A percentile compares a stretch with the other conserved stretches of the same genome.
phyloP scores from a whole-genome alignment of 2,329 filamentous ascomycete genomes.

The Chrysosporium keratinophilum region DNA sequence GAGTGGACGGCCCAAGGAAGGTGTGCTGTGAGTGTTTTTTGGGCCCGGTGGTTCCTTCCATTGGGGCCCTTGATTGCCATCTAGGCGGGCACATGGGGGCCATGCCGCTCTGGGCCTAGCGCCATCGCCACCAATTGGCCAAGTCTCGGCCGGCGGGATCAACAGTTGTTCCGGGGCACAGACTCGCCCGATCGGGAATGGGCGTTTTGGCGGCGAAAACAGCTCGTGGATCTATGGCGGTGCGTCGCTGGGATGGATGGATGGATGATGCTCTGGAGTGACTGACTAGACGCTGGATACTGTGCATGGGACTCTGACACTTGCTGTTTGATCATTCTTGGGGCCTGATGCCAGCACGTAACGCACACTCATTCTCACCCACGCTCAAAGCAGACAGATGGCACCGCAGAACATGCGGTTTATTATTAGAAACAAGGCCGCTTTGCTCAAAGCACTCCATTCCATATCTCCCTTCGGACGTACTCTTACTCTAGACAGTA shows the following conservation, averaged over 20 bases:
- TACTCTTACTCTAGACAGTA: no score
- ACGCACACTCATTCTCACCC: background rate
- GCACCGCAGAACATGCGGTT: background rate
- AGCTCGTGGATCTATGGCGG: no score
- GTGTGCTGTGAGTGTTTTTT: background rate
- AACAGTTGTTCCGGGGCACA: background rate
- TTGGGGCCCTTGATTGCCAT: conserved; percentile 1
- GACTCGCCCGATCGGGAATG: no score
- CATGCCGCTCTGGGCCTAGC: conserved; percentile 1
- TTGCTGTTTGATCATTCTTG: no score
- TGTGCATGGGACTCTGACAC: no score
- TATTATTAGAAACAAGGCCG: background rate
- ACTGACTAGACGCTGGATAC: no score
- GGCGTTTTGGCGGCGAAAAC: no score
- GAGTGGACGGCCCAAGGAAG: background rate
- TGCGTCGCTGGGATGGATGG: no score
- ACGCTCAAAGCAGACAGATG: background rate
- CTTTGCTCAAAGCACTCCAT: background rate
- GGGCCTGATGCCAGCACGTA: no score
- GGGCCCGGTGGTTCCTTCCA: background rate
- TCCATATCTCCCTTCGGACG: no score
- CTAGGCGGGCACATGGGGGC: background rate
- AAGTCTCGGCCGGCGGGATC: background rate
- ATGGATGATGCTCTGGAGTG: no score
- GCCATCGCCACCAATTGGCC: background rate